A percentile compares a stretch with the other conserved stretches of the same genome.
These are phyloP conservation scores for Lactarius tabidus DNA, from an alignment of 768 basidiomycete species.

Conservation along the genomic window DNA sequence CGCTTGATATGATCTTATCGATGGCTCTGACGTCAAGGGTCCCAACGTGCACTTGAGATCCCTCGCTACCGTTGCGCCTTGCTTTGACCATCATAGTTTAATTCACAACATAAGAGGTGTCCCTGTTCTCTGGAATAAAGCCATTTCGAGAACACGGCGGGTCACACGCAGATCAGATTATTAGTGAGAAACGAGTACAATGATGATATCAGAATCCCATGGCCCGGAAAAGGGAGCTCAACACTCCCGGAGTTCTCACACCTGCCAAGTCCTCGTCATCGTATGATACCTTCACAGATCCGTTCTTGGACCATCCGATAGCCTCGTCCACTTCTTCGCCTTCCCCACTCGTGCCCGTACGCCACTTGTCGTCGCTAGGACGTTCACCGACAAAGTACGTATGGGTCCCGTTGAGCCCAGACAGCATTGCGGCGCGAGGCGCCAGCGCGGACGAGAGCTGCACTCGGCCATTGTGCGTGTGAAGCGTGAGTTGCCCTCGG, in stretches of 20 bases:
- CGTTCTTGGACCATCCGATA: constrained; percentile 16
- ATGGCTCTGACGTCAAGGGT: constrained; percentile 18
- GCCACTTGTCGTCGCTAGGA: constrained; percentile 16
- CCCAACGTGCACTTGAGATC: background rate
- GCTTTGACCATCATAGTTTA: background rate
- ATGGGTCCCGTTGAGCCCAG: constrained; percentile 10
- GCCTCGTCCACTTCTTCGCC: constrained; percentile 19
- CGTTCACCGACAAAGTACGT: constrained; percentile 22
- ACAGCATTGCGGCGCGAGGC: constrained; percentile 8
- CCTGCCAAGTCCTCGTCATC: constrained; percentile 8
- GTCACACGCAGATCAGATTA: background rate
- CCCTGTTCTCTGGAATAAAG: background rate
- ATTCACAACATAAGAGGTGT: background rate
- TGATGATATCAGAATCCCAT: constrained; percentile 4
- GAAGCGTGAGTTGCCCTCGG: constrained; percentile 20
- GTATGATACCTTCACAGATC: constrained; percentile 16
- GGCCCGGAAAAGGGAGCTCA: constrained; percentile 14
- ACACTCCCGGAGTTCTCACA: background rate
- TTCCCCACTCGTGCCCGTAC: constrained; percentile 7
- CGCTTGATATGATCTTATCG: constrained; percentile 17
- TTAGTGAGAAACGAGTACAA: background rate
- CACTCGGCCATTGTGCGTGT: constrained; percentile 15
- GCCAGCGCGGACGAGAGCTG: constrained; percentile 11
- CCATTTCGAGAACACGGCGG: background rate
- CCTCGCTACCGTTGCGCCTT: too few species aligned